A percentile compares a stretch with the other conserved stretches of the same genome.
phyloP scores from a whole-genome alignment of 306 rosid genomes.

The Castanea mollissima region DNA sequence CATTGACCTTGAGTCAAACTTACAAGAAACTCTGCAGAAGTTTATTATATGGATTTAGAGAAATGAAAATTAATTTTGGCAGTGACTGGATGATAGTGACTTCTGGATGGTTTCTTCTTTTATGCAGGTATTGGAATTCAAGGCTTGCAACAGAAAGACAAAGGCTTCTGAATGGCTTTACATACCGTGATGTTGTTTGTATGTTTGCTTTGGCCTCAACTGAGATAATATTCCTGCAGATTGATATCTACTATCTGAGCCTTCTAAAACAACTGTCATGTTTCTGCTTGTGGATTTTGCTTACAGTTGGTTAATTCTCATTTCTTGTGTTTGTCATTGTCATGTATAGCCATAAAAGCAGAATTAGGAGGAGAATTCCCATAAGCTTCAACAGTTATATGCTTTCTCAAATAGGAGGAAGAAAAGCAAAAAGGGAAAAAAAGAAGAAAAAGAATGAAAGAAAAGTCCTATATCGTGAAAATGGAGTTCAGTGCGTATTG shows the following conservation, averaged over 20 bases:
- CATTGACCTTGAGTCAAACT: neutral
- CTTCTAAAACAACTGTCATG: slow-evolving; percentile 2
- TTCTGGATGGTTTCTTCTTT: slow-evolving; percentile 15
- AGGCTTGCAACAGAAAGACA: slow-evolving; percentile 94
- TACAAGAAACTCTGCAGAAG: neutral
- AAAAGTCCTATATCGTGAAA: neutral
- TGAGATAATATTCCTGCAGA: neutral
- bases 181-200: slow-evolving; percentile 74
- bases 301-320: neutral
- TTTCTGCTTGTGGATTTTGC: slow-evolving; percentile 14
- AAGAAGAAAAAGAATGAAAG: neutral
- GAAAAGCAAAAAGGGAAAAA: neutral
- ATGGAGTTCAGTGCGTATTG: neutral
- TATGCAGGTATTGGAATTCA: slow-evolving; percentile 88
- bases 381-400: neutral
- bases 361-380: neutral
- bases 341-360: neutral
- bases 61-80: neutral
- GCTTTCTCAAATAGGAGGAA: neutral
- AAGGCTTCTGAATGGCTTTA: slow-evolving; percentile 71
- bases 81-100: neutral
- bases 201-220: slow-evolving; percentile 26
- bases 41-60: neutral
- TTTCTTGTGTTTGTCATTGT: neutral
- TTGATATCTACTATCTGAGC: neutral